Evolutionary conservation across 495 filamentous ascomycete genomes (phyloP), one percentile per base, ranked within the genome.

Genomic region (Xylaria cubensis): DNA sequence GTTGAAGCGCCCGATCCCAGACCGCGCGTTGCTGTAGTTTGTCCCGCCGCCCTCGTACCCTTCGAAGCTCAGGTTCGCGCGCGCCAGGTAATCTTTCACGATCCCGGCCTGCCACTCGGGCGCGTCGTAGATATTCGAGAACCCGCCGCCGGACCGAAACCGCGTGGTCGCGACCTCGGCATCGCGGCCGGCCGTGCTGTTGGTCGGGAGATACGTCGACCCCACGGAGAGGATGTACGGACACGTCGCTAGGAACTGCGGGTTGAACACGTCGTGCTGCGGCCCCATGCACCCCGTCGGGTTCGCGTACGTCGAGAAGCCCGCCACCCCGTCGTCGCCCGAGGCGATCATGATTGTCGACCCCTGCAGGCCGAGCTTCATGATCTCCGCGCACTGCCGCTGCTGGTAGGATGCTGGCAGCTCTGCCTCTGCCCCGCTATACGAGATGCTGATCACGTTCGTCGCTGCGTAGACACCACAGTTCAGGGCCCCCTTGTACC

Each of bases 301-400:
- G 9, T 71, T 73, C 75, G 71, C 86, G 53, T 78, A 82, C 8
- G 82, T 81, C 21, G 80, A 74, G 74, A 85, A 84, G 19, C 87
- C 84, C 3, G 80, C 84, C 13, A 90, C 88, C 55, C 90, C 89
- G 59, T 81, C 82, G 81, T 91, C 88, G 13, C 89, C 89, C 0
- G 87, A 89, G 0, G 90, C 87, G 72, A 88, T 87, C 48, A 93
- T 74, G 24, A 92, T 80, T 0, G 88, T 88, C 9, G 90, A 83
- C 13, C 91, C 91, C 69, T 87, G 87, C 29, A 92, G 81, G 3
- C 86, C 90, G 8, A 92, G 88, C 81, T 92, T 92, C 82, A 92
- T 85, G 75, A 85, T 75, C 81, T 83, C 81, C 46, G 76, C 71
- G 76, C 82, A 84, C 72, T 84, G 81, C 4, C 83, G 77, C 64